Base-by-base conservation (phyloP, 2,329 filamentous ascomycete species). In the Aspergillus sp. region DNA sequence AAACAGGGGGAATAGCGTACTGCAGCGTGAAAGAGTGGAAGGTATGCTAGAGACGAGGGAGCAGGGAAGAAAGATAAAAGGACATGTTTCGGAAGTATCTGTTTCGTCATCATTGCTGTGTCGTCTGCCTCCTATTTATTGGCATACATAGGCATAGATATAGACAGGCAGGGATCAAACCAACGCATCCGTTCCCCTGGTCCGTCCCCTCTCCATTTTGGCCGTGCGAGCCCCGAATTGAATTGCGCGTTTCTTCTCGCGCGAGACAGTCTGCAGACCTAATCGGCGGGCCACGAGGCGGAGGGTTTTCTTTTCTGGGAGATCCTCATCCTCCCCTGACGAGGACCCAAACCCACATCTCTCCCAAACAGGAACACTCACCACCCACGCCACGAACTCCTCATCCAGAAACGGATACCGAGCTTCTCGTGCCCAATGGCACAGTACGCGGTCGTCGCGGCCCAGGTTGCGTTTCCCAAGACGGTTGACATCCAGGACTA, bases 381-480 rank as follows among this genome's bases (percentile, higher is more conserved):
- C 77, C 5, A 87, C 86, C 80, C 89, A 93, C 28, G 75, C 75
- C n/a, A 96, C 82, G 40, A 98, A 77, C 2, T 79, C 74, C 66
- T 98, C 93, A 51, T 97, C 93, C 0, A 98, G 77, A 59, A 81
- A 98, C 0, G 94, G 93, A 61, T 94, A 96, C 33, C 93, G 80
- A 30, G 86, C 86, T 67, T 98, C 93, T 50, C 83, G 84, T 9
- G 86, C 82, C 86, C 90, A 97, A 60, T 94, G 80, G 2, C 88
- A 83, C 66, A 96, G 88, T 12, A 90, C 85, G 27, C 93, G 80
- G 67, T 98, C 94, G 60, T 98, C 93, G 7, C 93, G 82, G 3
- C 93, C 94, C 5, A 98, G 77, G 55, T 98, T 98, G n/a, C 93
- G 81, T 67, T 93, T 88, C 1, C 91, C 90, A 1, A 98, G 79